Evolutionary conservation across 805 yeast genomes (phyloP).

Genomic region (Saturnispora sekii): DNA sequence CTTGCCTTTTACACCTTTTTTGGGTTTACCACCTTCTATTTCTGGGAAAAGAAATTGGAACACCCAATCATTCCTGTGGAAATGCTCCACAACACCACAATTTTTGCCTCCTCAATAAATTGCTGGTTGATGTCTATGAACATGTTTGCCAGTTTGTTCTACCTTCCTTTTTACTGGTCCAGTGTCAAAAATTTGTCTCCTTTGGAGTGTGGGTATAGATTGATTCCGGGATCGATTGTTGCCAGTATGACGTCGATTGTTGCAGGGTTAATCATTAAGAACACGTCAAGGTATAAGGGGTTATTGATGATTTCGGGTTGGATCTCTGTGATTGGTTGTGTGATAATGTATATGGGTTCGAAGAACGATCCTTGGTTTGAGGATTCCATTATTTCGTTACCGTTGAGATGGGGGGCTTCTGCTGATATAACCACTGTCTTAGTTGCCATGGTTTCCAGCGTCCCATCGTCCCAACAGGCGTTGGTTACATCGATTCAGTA

Average conservation of each 20-base stretch:
- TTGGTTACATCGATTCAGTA: slow-evolving; percentile 84
- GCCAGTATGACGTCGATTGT: slow-evolving; percentile 58
- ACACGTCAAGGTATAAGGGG: slow-evolving; percentile 53
- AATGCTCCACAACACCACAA: slow-evolving; percentile 48
- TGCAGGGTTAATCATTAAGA: slow-evolving; percentile 58
- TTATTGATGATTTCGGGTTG: slow-evolving; percentile 29
- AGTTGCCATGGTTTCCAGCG: slow-evolving; percentile 69
- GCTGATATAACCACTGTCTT: slow-evolving; percentile 60
- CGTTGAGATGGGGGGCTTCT: slow-evolving; percentile 61
- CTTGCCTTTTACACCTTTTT: slow-evolving; percentile 7
- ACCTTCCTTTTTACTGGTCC: slow-evolving; percentile 54
- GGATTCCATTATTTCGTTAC: slow-evolving; percentile 37
- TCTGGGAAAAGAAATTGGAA: slow-evolving; percentile 13
- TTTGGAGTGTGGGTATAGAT: slow-evolving; percentile 30
- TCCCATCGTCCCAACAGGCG: slow-evolving; percentile 62
- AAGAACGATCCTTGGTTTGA: slow-evolving; percentile 17
- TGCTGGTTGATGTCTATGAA: slow-evolving; percentile 68
- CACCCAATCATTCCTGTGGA: slow-evolving; percentile 64
- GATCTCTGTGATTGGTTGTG: slow-evolving; percentile 42
- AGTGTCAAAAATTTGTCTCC: slow-evolving; percentile 22
- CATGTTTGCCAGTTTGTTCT: slow-evolving; percentile 52
- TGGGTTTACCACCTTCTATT: slow-evolving; percentile 14
- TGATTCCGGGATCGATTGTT: slow-evolving; percentile 53
- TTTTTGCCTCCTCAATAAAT: slow-evolving; percentile 54
- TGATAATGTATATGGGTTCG: slow-evolving; percentile 22